Base-by-base conservation (phyloP, 768 basidiomycete species). In the Lactifluus piperatus region DNA sequence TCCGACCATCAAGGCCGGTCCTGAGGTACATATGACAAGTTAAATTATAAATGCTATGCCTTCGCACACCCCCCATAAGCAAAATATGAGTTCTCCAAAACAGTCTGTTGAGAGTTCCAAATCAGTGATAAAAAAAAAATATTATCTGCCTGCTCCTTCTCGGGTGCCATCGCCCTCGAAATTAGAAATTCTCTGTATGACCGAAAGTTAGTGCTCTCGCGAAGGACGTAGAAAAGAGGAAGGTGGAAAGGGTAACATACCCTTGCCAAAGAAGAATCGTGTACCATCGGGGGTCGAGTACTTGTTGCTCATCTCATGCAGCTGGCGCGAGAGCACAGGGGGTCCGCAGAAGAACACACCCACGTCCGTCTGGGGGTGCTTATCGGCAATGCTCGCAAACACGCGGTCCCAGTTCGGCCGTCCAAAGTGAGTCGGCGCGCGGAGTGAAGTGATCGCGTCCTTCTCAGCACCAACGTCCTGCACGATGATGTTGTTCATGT, bases 331-430 rank as follows among this genome's bases (percentile, higher is more conserved):
- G 44, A 94, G 72, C 10, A 77, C 80, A 0, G 84, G 62, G 3
- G 92, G 91, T 14, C 93, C 93, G 67, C 93, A 95, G 80, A 91
- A 95, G 77, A 92, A 90, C 70, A 95, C 92, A 52, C 93, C 94
- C 54, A 91, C 84, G 67, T 94, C 93, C 1, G 94, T 88, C 64
- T 90, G 86, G 0, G 86, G 83, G 65, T 97, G 94, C 70, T 86
- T 90, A 67, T 88, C 83, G 2, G 77, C 78, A 56, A 97, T 81
- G 11, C 85, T 86, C 32, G 74, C 68, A 72, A 88, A 90, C 14
- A 86, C 82, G 45, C 80, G 78, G 63, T 86, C 84, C 88, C 85
- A 88, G 71, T 94, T 93, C 16, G 93, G 93, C 58, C 93, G 74
- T 44, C 94, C 91, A 68, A 88, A 94, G 73, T 95, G 93, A 10